A percentile compares a stretch with the other conserved stretches of the same genome.
Conservation (phyloP, 306 rosid genomes). For the Chamaecrista fasciculata region DNA sequence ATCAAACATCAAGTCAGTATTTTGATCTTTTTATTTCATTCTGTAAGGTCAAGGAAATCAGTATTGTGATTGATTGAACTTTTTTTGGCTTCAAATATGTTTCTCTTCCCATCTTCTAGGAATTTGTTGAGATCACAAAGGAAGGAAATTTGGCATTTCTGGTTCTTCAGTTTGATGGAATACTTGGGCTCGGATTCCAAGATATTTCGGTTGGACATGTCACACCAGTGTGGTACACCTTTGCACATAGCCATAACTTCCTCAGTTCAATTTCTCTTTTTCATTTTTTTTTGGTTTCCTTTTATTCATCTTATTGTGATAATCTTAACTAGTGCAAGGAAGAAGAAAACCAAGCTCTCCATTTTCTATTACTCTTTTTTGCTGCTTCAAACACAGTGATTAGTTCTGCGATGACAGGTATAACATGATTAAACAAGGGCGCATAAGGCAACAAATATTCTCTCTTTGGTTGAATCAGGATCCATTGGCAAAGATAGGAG, state of each 20-base stretch:
- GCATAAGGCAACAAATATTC: slow-evolving; percentile 26
- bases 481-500: slow-evolving; percentile 38
- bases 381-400: background rate
- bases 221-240: slow-evolving; percentile 48
- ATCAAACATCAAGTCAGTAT: slow-evolving; percentile 44
- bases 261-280: background rate
- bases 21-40: background rate
- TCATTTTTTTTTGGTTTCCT: background rate
- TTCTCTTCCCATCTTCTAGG: slow-evolving; percentile 30
- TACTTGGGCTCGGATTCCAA: slow-evolving; percentile 52
- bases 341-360: background rate
- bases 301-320: background rate
- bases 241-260: background rate
- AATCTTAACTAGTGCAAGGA: background rate
- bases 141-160: slow-evolving; percentile 38
- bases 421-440: slow-evolving; percentile 42
- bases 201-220: slow-evolving; percentile 39
- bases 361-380: slow-evolving; percentile 9
- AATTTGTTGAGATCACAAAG: slow-evolving; percentile 41
- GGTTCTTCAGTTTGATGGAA: slow-evolving; percentile 44
- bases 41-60: background rate
- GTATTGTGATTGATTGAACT: slow-evolving; percentile 14
- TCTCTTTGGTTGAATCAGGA: slow-evolving; percentile 44
- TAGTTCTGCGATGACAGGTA: slow-evolving; percentile 37
- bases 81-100: slow-evolving; percentile 17